Evolutionary conservation across 805 yeast genomes (phyloP).

Genomic region (Cyberlindnera mrakii): DNA sequence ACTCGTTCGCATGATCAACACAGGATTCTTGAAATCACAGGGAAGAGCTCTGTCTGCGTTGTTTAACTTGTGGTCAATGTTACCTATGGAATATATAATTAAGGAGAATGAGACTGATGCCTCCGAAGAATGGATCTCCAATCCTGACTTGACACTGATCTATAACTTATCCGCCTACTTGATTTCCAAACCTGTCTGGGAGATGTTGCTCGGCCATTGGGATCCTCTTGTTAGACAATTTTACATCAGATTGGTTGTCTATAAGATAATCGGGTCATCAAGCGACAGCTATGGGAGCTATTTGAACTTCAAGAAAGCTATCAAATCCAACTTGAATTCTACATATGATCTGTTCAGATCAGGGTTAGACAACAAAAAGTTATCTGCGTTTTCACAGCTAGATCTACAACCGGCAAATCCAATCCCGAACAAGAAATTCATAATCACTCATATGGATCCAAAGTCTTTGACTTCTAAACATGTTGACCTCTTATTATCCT

Average conservation of each 20-base stretch:
- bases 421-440: constrained; percentile 43
- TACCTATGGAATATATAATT: constrained; percentile 36
- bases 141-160: constrained; percentile 36
- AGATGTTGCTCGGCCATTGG: constrained; percentile 67
- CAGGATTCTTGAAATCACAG: constrained; percentile 57
- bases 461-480: constrained; percentile 11
- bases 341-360: constrained; percentile 7
- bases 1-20: constrained; percentile 48
- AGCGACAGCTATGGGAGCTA: constrained; percentile 12
- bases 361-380: neutral
- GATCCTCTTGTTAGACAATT: constrained; percentile 68
- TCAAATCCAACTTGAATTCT: constrained; percentile 4
- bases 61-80: constrained; percentile 67
- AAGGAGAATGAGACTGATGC: neutral
- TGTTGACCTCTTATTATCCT: constrained; percentile 6
- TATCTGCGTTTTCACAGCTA: constrained; percentile 1
- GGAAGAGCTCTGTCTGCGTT: constrained; percentile 59
- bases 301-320: constrained; percentile 8
- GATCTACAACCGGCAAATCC: constrained; percentile 28
- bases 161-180: constrained; percentile 50
- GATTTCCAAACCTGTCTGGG: constrained; percentile 45
- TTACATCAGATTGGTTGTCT: constrained; percentile 59
- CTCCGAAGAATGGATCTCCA: constrained; percentile 32
- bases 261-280: constrained; percentile 41
- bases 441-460: constrained; percentile 26